These are phyloP conservation scores for Inga laurina DNA, from an alignment of 306 rosid species.

Conservation along the genomic window DNA sequence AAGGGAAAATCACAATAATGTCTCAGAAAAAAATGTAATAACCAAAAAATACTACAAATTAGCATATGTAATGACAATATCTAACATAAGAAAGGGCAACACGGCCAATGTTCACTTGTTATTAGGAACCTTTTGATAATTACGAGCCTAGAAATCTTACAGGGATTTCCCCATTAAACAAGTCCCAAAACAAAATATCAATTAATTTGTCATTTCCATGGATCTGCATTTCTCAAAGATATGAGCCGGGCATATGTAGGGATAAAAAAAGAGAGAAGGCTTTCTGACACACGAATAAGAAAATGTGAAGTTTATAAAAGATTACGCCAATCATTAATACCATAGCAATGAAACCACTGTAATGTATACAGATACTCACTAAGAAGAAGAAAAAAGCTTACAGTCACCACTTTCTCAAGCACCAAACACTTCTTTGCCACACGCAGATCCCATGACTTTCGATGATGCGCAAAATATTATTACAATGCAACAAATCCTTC, in stretches of 20 bases:
- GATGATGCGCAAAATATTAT: constrained; percentile 41
- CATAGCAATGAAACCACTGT: constrained; percentile 50
- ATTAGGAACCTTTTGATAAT: too few species aligned
- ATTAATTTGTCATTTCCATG: neutral
- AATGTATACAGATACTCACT: constrained; percentile 50
- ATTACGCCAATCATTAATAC: constrained; percentile 61
- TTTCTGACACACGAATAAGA: constrained; percentile 16
- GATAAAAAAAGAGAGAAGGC: neutral
- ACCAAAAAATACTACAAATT: too few species aligned
- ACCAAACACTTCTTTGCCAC: constrained; percentile 55
- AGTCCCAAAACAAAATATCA: neutral
- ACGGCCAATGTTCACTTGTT: neutral
- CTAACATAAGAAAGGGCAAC: too few species aligned
- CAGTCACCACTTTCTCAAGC: constrained; percentile 67
- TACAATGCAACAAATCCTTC: neutral
- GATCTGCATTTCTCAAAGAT: neutral
- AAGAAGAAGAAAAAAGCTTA: constrained; percentile 53
- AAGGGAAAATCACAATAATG: too few species aligned
- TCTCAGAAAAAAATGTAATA: too few species aligned
- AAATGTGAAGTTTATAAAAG: constrained; percentile 26
- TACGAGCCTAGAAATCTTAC: neutral
- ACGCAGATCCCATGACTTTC: constrained; percentile 43
- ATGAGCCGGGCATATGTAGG: neutral
- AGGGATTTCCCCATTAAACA: neutral
- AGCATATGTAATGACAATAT: too few species aligned